phyloP scores from a whole-genome alignment of 176 grass and related monocot species.

The Neostapfia colusana region DNA sequence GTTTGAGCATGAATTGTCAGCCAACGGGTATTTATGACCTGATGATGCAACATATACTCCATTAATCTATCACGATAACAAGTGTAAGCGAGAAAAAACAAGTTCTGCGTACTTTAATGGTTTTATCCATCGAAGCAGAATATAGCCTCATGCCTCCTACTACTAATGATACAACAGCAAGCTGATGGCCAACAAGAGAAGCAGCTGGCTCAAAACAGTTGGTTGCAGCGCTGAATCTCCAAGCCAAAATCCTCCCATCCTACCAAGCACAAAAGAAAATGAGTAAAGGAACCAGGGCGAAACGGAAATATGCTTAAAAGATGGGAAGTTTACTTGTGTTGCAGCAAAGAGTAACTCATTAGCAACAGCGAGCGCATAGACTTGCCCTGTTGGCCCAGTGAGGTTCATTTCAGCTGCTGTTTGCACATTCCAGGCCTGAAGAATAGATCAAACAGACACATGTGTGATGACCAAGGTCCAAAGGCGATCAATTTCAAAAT shows the following conservation, averaged over 20 bases:
- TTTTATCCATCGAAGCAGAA: slow-evolving; percentile 95
- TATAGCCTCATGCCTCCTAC: slow-evolving; percentile 73
- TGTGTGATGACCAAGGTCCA: no score
- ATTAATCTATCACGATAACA: slow-evolving; percentile 24
- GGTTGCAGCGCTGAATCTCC: slow-evolving; percentile 66
- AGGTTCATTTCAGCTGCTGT: slow-evolving; percentile 70
- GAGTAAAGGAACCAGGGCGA: neutral
- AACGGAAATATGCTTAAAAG: neutral
- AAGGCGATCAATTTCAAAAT: no score
- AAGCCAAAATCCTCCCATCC: slow-evolving; percentile 91
- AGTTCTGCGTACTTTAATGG: slow-evolving; percentile 68
- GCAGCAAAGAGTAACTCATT: slow-evolving; percentile 88
- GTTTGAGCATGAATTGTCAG: neutral
- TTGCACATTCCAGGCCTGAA: slow-evolving; percentile 90
- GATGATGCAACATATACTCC: slow-evolving; percentile 1
- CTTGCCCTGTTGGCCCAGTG: slow-evolving; percentile 82
- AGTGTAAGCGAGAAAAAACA: slow-evolving; percentile 5
- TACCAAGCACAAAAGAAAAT: slow-evolving; percentile 45
- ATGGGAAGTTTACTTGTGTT: slow-evolving; percentile 61
- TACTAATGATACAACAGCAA: slow-evolving; percentile 81
- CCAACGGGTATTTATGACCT: slow-evolving; percentile 8
- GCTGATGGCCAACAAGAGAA: slow-evolving; percentile 68
- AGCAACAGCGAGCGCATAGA: slow-evolving; percentile 74
- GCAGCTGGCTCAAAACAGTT: slow-evolving; percentile 86
- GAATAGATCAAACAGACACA: neutral